phyloP scores from a whole-genome alignment of 805 yeast genomes.

The Groenewaldozyma salmanticensis region DNA sequence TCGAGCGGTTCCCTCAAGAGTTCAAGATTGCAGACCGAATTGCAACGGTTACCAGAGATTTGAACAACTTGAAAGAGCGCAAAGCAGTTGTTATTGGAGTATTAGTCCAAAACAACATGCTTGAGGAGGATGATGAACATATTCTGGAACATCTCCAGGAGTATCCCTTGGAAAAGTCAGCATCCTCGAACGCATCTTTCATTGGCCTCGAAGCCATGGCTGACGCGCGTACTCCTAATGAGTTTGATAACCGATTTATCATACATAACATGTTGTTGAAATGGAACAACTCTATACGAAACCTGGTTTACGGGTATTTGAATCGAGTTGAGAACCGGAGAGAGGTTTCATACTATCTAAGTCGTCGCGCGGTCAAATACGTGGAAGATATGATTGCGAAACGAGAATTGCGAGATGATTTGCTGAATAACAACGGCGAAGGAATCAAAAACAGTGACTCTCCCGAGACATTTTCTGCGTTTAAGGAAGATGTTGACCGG shows the following conservation, averaged over 20 bases:
- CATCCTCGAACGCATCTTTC: constrained; percentile 6
- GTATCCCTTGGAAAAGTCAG: background rate
- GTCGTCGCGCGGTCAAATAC: constrained; percentile 40
- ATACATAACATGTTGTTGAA: constrained; percentile 63
- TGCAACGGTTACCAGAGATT: constrained; percentile 10
- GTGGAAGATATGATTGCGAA: constrained; percentile 41
- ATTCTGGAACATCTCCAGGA: constrained; percentile 1
- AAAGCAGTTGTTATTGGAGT: constrained; percentile 8
- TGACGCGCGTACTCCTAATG: constrained; percentile 10
- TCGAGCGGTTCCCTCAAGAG: constrained; percentile 16
- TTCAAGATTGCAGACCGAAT: constrained; percentile 13
- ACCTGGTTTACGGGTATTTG: constrained; percentile 51
- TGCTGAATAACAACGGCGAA: constrained; percentile 3
- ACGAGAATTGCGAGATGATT: constrained; percentile 6
- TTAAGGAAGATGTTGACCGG: constrained; percentile 9
- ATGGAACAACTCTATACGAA: constrained; percentile 68
- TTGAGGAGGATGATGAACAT: constrained; percentile 2
- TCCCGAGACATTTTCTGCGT: constrained; percentile 1
- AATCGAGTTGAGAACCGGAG: constrained; percentile 38
- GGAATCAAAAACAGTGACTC: background rate
- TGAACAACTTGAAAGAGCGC: constrained; percentile 13
- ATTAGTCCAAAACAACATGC: constrained; percentile 4
- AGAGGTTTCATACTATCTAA: constrained; percentile 35
- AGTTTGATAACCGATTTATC: constrained; percentile 58
- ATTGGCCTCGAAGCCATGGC: constrained; percentile 13